Conservation (phyloP, 345 rosid genomes). For the Eucalyptus sp. region DNA sequence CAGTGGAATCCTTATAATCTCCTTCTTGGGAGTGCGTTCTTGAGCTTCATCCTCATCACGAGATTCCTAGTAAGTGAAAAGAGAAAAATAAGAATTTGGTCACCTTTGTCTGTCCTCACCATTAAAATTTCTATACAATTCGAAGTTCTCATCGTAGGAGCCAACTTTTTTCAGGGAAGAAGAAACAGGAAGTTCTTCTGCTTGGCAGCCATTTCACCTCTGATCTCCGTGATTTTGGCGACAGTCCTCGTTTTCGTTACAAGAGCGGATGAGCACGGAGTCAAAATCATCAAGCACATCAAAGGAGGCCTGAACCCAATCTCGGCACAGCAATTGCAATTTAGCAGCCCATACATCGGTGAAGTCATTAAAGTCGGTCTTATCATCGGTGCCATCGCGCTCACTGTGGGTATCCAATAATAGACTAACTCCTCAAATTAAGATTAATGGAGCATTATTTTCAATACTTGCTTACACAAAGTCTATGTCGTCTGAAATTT, state of each 20-base stretch:
- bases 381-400: constrained; percentile 51
- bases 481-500: background rate
- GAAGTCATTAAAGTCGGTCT: constrained; percentile 59
- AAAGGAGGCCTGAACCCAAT: constrained; percentile 75
- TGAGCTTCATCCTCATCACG: constrained; percentile 45
- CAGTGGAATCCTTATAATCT: constrained; percentile 60
- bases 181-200: constrained; percentile 71
- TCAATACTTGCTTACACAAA: background rate
- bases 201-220: constrained; percentile 83
- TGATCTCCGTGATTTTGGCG: constrained; percentile 52
- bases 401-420: constrained; percentile 35
- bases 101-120: background rate
- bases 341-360: constrained; percentile 46
- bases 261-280: constrained; percentile 80
- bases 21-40: constrained; percentile 49
- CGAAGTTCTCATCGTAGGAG: background rate
- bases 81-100: background rate
- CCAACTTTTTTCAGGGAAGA: constrained; percentile 31
- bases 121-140: background rate
- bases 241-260: constrained; percentile 68
- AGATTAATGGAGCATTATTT: background rate
- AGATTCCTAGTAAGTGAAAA: constrained; percentile 49
- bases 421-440: background rate
- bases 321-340: constrained; percentile 48
- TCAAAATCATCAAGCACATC: constrained; percentile 63